Evolutionary conservation across 2,329 filamentous ascomycete genomes (phyloP).

Genomic region (Talaromyces sp.): DNA sequence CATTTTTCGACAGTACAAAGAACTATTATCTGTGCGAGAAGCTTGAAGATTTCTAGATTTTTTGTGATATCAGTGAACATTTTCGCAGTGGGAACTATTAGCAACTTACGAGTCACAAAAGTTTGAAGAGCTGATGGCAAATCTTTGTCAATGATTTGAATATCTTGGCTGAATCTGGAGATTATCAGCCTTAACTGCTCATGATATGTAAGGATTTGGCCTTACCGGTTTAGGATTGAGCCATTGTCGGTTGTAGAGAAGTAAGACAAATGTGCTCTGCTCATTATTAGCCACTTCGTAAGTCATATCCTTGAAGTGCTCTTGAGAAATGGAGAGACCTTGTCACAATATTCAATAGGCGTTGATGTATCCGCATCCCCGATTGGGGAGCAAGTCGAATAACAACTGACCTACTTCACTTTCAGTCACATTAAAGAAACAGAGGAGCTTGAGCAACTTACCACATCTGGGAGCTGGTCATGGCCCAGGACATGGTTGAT

Average conservation of each 20-base stretch:
- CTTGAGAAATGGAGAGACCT: not conserved
- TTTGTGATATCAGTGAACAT: not conserved
- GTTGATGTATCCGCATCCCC: slow-evolving; percentile 3
- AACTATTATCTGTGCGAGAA: slow-evolving; percentile 3
- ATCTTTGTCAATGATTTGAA: slow-evolving; percentile 39
- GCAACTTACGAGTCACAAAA: slow-evolving; percentile 1
- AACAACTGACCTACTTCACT: slow-evolving; percentile 1
- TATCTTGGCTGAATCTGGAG: slow-evolving; percentile 28
- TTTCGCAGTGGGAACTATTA: not conserved
- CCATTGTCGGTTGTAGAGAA: slow-evolving; percentile 4
- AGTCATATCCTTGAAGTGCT: not conserved
- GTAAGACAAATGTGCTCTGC: slow-evolving; percentile 3
- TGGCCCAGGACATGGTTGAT: not conserved
- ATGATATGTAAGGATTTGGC: not conserved
- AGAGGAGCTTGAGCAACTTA: not conserved
- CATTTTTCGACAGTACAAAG: not conserved
- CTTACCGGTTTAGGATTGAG: slow-evolving; percentile 4
- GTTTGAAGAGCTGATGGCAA: slow-evolving; percentile 22
- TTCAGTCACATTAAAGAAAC: not conserved
- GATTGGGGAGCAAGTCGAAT: slow-evolving; percentile 7
- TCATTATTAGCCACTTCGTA: not conserved
- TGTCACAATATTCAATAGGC: slow-evolving; percentile 3
- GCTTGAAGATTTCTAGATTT: slow-evolving; percentile 3
- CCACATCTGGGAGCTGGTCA: slow-evolving; percentile 2
- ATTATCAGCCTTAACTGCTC: not conserved